These are phyloP conservation scores for Cryptococcus maquisensis DNA, from an alignment of 1,284 basidiomycete genomes.

Conservation along the genomic window DNA sequence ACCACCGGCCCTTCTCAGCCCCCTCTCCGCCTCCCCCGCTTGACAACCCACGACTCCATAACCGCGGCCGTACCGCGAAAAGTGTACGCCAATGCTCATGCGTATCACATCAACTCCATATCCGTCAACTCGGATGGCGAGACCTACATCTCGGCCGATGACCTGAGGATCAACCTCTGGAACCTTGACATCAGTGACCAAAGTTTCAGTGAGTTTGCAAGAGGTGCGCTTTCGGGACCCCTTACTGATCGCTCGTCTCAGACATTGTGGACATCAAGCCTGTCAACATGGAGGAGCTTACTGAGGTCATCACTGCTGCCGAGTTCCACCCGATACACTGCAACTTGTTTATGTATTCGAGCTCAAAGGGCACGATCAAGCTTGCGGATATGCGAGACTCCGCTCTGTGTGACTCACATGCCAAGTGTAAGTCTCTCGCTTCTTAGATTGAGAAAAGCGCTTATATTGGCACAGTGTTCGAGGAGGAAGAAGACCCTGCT, in stretches of 20 bases:
- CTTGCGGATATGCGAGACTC: constrained; percentile 99
- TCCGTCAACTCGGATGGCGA: constrained; percentile 99
- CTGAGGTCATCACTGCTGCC: constrained; percentile 98
- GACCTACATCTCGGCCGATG: constrained; percentile 98
- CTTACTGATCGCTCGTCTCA: constrained; percentile 43
- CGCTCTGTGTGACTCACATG: constrained; percentile 91
- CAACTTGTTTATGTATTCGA: constrained; percentile 99
- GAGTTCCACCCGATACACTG: constrained; percentile 98
- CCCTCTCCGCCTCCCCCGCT: constrained; percentile 75
- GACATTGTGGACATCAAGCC: constrained; percentile 99
- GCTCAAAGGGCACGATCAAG: constrained; percentile 99
- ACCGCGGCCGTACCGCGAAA: constrained; percentile 98
- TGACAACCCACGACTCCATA: constrained; percentile 93
- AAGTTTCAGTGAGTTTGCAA: constrained; percentile 80
- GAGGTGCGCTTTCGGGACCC: neutral
- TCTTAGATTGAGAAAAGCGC: constrained; percentile 9
- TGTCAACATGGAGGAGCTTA: constrained; percentile 99
- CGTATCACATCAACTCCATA: constrained; percentile 99
- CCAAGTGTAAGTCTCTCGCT: constrained; percentile 69
- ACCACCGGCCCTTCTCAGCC: constrained; percentile 56
- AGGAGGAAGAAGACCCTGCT: constrained; percentile 96
- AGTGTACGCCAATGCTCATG: constrained; percentile 98
- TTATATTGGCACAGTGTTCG: constrained; percentile 63
- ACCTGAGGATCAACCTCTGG: constrained; percentile 96
- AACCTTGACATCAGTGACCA: constrained; percentile 98